Evolutionary conservation across 2,329 filamentous ascomycete genomes (phyloP), one percentile per base, ranked within the genome.

Genomic region (Gremmenia infestans): DNA sequence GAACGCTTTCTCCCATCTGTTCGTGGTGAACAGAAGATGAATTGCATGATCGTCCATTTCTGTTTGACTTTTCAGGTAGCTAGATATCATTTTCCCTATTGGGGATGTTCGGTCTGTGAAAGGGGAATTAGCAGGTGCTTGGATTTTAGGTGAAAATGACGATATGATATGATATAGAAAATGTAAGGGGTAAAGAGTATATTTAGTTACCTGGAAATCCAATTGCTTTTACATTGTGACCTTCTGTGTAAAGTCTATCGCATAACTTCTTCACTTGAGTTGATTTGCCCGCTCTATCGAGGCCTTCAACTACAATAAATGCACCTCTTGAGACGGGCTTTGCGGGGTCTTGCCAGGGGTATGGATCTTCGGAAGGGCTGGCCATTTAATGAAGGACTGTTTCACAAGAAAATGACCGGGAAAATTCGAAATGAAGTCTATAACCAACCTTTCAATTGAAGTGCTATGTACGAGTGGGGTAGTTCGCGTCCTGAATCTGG

Each of bases 241-340:
- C 82, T 54, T 74, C 68, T 5, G 71, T 67, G 53, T 77, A 70
- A 3, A 90, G 74, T 39, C 71, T 74, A 28, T 79, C 71, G 39
- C 78, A 79, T 42, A 90, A 74, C 52, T 74, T 74, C 51, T 78
- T 72, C 64, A 84, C 87, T 74, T 89, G 87, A 28, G 86, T 89
- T 15, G 85, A 87, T 73, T 90, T 90, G 28, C 87, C 87, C 4
- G 87, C 82, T 57, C 85, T 79, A 66, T 90, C 87, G 35, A 90
- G 76, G 15, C 87, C 87, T 72, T 90, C 87, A 51, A 89, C 79
- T 2, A 88, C 85, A 58, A 90, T 82, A 37, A 90, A 76, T 55
- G 79, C 79, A 36, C 86, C 86, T 53, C 81, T 77, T 45, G 67
- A 50, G 4, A 61, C 48, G 1, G 63, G 46, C 1, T 22, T 57